phyloP scores from a whole-genome alignment of 1,139 yeast genomes.

The Hemisphaericaspora subhashii region DNA sequence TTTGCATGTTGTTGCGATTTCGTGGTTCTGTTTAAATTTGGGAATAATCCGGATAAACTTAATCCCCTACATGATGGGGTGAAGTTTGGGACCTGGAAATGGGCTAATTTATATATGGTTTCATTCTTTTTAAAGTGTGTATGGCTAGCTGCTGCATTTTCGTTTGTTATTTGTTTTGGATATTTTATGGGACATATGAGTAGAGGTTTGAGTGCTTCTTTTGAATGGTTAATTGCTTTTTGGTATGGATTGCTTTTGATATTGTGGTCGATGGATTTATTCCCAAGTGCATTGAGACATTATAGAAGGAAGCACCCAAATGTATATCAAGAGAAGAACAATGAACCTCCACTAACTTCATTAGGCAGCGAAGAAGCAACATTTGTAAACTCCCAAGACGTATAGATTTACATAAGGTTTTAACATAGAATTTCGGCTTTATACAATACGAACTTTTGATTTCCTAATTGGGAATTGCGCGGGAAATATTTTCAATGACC shows the following conservation, averaged over 20 bases:
- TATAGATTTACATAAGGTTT: not conserved
- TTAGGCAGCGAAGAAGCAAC: not conserved
- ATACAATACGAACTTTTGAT: too few species aligned
- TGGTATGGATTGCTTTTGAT: conserved; percentile 75
- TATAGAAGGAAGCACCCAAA: conserved; percentile 23
- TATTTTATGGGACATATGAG: conserved; percentile 37
- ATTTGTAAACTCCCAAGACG: not conserved
- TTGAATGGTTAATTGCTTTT: conserved; percentile 85
- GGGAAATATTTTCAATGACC: not conserved
- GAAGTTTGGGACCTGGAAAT: conserved; percentile 39
- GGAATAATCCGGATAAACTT: conserved; percentile 46
- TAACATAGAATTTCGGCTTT: too few species aligned
- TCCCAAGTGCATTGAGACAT: conserved; percentile 54
- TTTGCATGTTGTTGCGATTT: conserved; percentile 63
- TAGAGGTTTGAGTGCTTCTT: conserved; percentile 51
- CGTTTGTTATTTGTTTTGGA: conserved; percentile 71
- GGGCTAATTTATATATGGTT: conserved; percentile 46
- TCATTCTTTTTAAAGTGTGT: conserved; percentile 54
- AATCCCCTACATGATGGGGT: conserved; percentile 41
- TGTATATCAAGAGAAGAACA: not conserved
- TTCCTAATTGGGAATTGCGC: not conserved
- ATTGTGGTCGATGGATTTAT: conserved; percentile 68
- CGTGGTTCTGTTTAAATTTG: conserved; percentile 61
- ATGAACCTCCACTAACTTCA: not conserved
- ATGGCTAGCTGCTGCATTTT: conserved; percentile 73